phyloP scores from a whole-genome alignment of 108 stramenopile genomes.

The Thalassiosira profunda region DNA sequence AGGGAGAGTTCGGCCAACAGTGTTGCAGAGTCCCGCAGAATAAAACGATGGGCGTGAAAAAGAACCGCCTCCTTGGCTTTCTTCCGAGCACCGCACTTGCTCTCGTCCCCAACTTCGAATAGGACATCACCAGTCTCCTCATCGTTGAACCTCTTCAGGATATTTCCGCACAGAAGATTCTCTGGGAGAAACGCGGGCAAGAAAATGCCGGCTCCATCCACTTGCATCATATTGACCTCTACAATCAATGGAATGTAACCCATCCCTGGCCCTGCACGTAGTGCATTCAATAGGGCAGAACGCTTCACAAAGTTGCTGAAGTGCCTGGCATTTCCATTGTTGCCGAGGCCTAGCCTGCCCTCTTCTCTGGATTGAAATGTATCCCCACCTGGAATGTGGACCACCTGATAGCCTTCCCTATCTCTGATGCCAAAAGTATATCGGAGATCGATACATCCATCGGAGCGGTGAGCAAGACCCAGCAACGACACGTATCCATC shows the following conservation, averaged over 20 bases:
- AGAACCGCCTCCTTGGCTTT: neutral
- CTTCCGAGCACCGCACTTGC: neutral
- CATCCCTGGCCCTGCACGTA: too few species aligned
- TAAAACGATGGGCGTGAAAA: conserved; percentile 10
- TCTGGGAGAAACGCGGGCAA: conserved; percentile 4
- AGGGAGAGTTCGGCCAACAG: neutral
- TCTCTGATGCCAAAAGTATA: neutral
- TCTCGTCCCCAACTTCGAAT: neutral
- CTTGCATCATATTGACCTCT: too few species aligned
- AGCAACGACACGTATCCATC: neutral
- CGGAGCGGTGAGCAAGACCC: neutral
- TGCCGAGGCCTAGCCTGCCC: too few species aligned
- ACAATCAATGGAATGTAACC: too few species aligned
- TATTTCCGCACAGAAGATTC: neutral
- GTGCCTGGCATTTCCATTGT: too few species aligned
- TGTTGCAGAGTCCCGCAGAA: neutral
- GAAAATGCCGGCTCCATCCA: too few species aligned
- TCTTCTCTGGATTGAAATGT: too few species aligned
- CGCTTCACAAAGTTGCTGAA: too few species aligned
- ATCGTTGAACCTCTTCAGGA: conserved; percentile 9
- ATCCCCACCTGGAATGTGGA: too few species aligned
- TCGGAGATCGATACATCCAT: neutral
- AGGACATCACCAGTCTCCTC: conserved; percentile 8
- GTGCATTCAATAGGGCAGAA: too few species aligned
- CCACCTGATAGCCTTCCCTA: too few species aligned